These are phyloP conservation scores for Bidens hawaiensis DNA, from an alignment of 140 eudicot species.

Conservation along the genomic window DNA sequence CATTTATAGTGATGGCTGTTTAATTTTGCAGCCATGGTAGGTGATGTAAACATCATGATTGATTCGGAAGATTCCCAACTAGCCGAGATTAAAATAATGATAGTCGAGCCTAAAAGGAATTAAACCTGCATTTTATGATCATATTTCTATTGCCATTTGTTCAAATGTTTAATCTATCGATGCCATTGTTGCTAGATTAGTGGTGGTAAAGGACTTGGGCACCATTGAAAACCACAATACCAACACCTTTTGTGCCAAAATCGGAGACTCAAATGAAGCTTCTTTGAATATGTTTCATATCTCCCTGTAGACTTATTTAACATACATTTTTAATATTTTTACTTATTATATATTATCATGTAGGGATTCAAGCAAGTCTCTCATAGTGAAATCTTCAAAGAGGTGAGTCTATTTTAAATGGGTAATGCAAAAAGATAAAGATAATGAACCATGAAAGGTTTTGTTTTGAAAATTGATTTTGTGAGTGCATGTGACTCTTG, in stretches of 20 bases:
- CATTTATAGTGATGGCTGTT: background rate
- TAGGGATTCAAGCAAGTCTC: constrained; percentile 85
- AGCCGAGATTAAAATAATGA: constrained; percentile 92
- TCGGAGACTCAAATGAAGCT: constrained; percentile 79
- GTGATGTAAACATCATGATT: constrained; percentile 93
- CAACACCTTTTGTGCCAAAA: constrained; percentile 65
- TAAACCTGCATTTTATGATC: background rate
- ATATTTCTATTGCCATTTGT: background rate
- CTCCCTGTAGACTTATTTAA: constrained; percentile 17
- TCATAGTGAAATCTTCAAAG: constrained; percentile 76
- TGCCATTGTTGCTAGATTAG: constrained; percentile 42
- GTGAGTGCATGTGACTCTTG: constrained; percentile 7
- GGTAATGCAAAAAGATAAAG: background rate
- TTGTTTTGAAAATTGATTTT: background rate
- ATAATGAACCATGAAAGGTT: too few relatives aligned
- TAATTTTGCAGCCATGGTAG: constrained; percentile 74
- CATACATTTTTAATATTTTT: background rate
- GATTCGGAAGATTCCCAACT: constrained; percentile 68
- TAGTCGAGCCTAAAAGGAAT: constrained; percentile 87
- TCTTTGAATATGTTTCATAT: constrained; percentile 55
- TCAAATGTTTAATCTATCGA: constrained; percentile 1
- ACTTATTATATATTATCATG: constrained; percentile 1
- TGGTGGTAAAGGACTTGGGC: constrained; percentile 94
- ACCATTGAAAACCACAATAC: constrained; percentile 62
- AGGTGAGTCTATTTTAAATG: constrained; percentile 43